Evolutionary conservation across 1,284 basidiomycete genomes (phyloP), one percentile per base, ranked within the genome.

Genomic region (Tylopilus sp.): DNA sequence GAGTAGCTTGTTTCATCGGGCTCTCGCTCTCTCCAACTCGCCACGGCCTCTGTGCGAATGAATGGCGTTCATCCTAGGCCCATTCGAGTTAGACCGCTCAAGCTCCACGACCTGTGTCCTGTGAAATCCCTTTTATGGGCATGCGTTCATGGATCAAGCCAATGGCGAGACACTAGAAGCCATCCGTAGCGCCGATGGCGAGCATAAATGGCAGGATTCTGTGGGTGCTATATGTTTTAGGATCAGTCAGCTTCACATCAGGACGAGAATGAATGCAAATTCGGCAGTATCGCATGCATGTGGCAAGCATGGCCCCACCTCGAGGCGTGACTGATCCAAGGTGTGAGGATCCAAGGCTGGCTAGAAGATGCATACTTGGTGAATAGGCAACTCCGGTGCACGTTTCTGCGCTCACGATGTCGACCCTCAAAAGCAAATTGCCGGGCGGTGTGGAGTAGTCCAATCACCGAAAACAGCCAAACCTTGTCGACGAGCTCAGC

Each of bases 321-420:
- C 68, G 66, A 71, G 66, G 68, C 48, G 65, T 72, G 66, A 72
- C 61, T 66, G 68, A 72, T 70, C 53, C 1, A 57, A 69, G 57
- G 46, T 36, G 37, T 59, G 68, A 66, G 65, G 61, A 65, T 69
- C 62, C 48, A 58, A 67, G 43, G 51, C 56, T 65, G 57, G 49
- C 49, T 7, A 48, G 29, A 59, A 37, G 31, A 53, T 41, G 47
- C 33, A 53, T 2, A 20, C 49, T 41, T 32, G 44, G 43, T 54
- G 29, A 33, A 57, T 50, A 59, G 42, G 58, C 56, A 64, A 67
- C 53, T 67, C 64, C 49, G 58, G 48, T 47, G 57, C 65, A 63
- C 66, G 62, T 58, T 61, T 35, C 28, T 33, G 45, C 48, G 26
- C 57, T 52, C 48, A 35, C 44, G 50, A 53, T 48, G 35, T 48